These are phyloP conservation scores for Crepidotus sp. DNA, from an alignment of 1,284 basidiomycete genomes.

Conservation along the genomic window DNA sequence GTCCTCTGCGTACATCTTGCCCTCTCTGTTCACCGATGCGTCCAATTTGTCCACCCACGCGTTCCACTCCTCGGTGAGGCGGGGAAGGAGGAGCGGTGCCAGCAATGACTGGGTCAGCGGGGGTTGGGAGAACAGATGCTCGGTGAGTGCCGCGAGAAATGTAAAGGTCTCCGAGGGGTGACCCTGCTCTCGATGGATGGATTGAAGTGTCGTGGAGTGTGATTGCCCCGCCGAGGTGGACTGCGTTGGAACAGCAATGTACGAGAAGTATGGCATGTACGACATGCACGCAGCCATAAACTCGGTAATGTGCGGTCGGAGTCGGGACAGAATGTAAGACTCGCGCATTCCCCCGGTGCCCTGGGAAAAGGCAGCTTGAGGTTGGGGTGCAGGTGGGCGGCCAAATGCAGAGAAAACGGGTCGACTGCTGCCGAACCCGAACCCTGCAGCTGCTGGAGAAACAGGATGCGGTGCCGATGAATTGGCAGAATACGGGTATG, in stretches of 20 bases:
- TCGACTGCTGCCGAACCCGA: constrained; percentile 43
- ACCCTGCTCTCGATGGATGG: constrained; percentile 49
- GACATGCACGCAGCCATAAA: constrained; percentile 67
- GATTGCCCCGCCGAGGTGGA: constrained; percentile 23
- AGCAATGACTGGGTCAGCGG: constrained; percentile 53
- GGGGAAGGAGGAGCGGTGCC: constrained; percentile 46
- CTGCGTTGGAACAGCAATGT: constrained; percentile 29
- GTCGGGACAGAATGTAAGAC: constrained; percentile 62
- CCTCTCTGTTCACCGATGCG: constrained; percentile 57
- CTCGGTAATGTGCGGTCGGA: constrained; percentile 65
- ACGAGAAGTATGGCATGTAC: constrained; percentile 77
- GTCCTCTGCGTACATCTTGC: constrained; percentile 70
- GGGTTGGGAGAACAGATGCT: constrained; percentile 59
- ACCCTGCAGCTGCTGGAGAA: constrained; percentile 25
- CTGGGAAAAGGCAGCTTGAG: constrained; percentile 15
- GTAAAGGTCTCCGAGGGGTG: constrained; percentile 66
- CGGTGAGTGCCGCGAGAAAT: constrained; percentile 59
- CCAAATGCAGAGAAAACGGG: constrained; percentile 20
- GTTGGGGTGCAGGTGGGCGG: constrained; percentile 22
- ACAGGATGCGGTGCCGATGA: constrained; percentile 28
- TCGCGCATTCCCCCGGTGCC: constrained; percentile 55
- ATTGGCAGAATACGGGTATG: constrained; percentile 67
- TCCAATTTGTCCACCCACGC: constrained; percentile 68
- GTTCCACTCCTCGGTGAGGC: constrained; percentile 63
- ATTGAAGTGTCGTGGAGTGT: constrained; percentile 35